phyloP scores from a whole-genome alignment of 2,329 filamentous ascomycete genomes.

The Mollisiaceae sp. region DNA sequence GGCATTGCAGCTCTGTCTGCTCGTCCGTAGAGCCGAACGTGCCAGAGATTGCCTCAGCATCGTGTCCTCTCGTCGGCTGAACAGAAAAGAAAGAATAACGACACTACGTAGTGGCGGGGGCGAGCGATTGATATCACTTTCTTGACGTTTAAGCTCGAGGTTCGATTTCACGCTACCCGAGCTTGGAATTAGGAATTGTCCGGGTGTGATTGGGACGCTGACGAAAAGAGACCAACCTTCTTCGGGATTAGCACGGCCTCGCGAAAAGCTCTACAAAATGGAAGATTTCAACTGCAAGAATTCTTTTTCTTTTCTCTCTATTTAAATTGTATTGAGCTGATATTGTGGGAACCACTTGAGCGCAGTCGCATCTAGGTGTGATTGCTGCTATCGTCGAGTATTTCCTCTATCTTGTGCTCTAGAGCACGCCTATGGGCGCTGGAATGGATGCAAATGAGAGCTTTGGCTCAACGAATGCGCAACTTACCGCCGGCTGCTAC shows the following conservation, averaged over 20 bases:
- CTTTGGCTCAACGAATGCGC: slow-evolving; percentile 51
- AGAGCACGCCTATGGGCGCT: slow-evolving; percentile 62
- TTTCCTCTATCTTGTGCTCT: slow-evolving; percentile 75
- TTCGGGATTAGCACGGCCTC: not conserved
- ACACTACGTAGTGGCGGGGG: slow-evolving; percentile 30
- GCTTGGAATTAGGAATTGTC: slow-evolving; percentile 3
- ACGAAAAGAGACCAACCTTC: not conserved
- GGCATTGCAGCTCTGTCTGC: slow-evolving; percentile 62
- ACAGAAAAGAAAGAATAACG: slow-evolving; percentile 45
- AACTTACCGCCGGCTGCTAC: slow-evolving; percentile 77
- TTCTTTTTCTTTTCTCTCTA: slow-evolving; percentile 46
- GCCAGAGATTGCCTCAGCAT: slow-evolving; percentile 73
- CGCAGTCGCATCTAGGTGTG: slow-evolving; percentile 46
- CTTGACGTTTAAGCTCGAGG: slow-evolving; percentile 28
- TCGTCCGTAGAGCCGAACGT: slow-evolving; percentile 70
- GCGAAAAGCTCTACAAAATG: slow-evolving; percentile 26
- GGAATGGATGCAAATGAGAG: slow-evolving; percentile 76
- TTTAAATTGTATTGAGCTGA: slow-evolving; percentile 68
- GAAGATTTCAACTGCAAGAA: slow-evolving; percentile 31
- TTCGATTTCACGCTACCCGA: slow-evolving; percentile 9
- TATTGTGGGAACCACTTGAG: slow-evolving; percentile 74
- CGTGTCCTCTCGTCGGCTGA: slow-evolving; percentile 62
- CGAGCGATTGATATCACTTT: slow-evolving; percentile 30
- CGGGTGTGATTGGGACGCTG: not conserved
- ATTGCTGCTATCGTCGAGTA: slow-evolving; percentile 60